phyloP scores from a whole-genome alignment of 2,329 filamentous ascomycete species.

The Penicillium sp. region DNA sequence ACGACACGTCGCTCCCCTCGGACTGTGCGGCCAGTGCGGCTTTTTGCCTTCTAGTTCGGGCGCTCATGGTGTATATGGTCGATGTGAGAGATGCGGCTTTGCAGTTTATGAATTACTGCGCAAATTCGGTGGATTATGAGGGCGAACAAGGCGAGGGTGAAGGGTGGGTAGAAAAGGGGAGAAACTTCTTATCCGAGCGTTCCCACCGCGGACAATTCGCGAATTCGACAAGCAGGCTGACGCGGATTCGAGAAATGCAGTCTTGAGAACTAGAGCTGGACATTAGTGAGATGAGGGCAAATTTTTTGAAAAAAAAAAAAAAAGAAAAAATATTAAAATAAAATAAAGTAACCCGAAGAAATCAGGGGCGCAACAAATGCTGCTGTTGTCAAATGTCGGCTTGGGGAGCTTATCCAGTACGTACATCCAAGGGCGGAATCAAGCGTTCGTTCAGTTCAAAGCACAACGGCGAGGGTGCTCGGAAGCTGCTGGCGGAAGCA shows the following conservation, averaged over 20 bases:
- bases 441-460: neutral
- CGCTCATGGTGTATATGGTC: constrained; percentile 36
- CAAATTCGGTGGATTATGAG: neutral
- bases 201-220: constrained; percentile 18
- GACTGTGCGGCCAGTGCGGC: constrained; percentile 36
- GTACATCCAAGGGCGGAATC: constrained; percentile 7
- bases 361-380: neutral
- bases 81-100: neutral
- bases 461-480: constrained; percentile 1
- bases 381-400: constrained; percentile 5
- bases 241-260: neutral
- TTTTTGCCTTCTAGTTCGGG: constrained; percentile 47
- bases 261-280: neutral
- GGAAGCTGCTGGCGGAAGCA: neutral
- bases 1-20: constrained; percentile 38
- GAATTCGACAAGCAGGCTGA: neutral
- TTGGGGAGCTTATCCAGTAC: constrained; percentile 17
- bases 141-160: constrained; percentile 9
- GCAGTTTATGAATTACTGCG: neutral
- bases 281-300: neutral
- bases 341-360: neutral
- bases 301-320: no score
- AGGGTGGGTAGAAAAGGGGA: constrained; percentile 18
- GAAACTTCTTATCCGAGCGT: constrained; percentile 21
- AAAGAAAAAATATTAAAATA: no score